Evolutionary conservation across 257 asterid genomes (phyloP), one percentile per base, ranked within the genome.

Genomic region (Solanum raphanifolium): DNA sequence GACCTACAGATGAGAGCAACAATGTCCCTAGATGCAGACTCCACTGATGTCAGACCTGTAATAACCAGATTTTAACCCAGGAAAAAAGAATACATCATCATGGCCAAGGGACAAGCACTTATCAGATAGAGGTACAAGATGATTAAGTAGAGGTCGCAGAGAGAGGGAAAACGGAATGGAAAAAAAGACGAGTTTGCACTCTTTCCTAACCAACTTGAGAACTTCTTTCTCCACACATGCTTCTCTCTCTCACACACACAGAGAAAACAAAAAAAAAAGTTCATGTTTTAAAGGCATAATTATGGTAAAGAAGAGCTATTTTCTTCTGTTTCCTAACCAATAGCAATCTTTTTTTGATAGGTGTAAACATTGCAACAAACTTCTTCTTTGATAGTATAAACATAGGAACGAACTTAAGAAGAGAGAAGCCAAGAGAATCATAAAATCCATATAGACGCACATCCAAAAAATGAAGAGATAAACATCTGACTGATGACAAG

Each of bases 1-100:
- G 96, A 91, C 85, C 90, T 91, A 88, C 92, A 86, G 34, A 95
- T 90, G 88, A 91, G 82, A 46, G 95, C 86, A 87, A 92, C 91
- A 85, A 87, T 76, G 90, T 93, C 98, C 46, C 89, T 38, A 52
- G 97, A 92, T 34, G 98, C 93, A 46, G 98, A 83, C 76, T 94
- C 96, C 85, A 94, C 88, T 9, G 92, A 88, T 25, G 86, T 39
- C 36, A 93, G 89, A 89, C 94, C 98, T 96, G 92, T 78, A 88
- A 91, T 21, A 88, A 71, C 62, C 84, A 41, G 66, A 46, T 18
- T 10, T 81, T 43, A 46, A 27, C 39, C 35, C 39, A 27, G 39
- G 39, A 16, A 78, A 79, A 55, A 43, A 46, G n/a, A 73, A 13
- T 25, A 8, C 10, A 81, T 25, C 35, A 81, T 29, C 39, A 79